Conservation (phyloP, 2,329 filamentous ascomycete species). For the Paramyrothecium sp. region DNA sequence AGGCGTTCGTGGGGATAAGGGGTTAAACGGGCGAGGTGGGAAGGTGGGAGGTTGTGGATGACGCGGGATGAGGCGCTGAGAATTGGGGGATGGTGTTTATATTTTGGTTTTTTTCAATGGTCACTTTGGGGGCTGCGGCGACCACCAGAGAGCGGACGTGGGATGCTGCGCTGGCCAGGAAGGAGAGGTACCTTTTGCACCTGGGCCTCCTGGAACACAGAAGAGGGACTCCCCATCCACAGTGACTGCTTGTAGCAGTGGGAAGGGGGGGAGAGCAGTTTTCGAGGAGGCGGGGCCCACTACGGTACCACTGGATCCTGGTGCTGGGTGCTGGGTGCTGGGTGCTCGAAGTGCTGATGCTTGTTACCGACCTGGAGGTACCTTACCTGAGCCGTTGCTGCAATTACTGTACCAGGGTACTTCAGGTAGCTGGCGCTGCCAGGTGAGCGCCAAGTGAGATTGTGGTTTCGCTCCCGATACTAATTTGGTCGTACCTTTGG, state of each 20-base stretch:
- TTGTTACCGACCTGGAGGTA: too few species aligned
- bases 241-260: too few species aligned
- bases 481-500: too few species aligned
- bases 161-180: not conserved
- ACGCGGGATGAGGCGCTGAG: slow-evolving; percentile 2
- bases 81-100: slow-evolving; percentile 1
- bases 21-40: not conserved
- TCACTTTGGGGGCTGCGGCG: not conserved
- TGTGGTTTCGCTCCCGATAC: not conserved
- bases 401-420: too few species aligned
- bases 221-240: too few species aligned
- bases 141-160: not conserved
- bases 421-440: too few species aligned
- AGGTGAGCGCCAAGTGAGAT: not conserved
- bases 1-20: not conserved
- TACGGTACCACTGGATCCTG: too few species aligned
- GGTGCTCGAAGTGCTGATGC: too few species aligned
- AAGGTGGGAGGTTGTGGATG: slow-evolving; percentile 1
- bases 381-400: too few species aligned
- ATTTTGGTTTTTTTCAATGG: not conserved
- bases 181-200: not conserved
- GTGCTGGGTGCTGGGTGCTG: too few species aligned
- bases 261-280: too few species aligned
- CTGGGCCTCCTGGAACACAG: not conserved
- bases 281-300: too few species aligned